phyloP scores from a whole-genome alignment of 2,329 filamentous ascomycete species.

The Aspergillus ruber region DNA sequence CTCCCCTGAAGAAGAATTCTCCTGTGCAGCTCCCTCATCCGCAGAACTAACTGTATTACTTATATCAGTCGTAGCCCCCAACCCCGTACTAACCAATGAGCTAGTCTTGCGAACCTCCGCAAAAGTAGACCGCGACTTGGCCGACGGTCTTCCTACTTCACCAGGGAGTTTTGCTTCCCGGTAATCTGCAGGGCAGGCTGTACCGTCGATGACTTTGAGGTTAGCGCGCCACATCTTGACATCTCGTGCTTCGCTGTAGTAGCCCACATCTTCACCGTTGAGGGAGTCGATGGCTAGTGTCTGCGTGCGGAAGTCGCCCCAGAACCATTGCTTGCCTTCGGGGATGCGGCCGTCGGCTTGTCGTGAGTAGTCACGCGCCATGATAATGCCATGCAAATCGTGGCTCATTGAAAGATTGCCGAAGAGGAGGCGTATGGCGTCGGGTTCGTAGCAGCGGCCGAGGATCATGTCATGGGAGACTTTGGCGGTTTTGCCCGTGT shows the following conservation, averaged over 20 bases:
- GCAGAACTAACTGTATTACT: conserved; percentile 21
- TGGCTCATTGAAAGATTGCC: conserved; percentile 31
- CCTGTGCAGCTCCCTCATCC: conserved; percentile 11
- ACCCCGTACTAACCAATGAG: conserved; percentile 32
- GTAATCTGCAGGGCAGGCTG: conserved; percentile 15
- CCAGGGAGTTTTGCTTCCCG: conserved; percentile 23
- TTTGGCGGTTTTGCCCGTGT: conserved; percentile 36
- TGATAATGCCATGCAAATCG: conserved; percentile 42
- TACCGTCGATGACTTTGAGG: conserved; percentile 40
- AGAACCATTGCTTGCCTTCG: conserved; percentile 47
- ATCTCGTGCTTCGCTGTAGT: conserved; percentile 40
- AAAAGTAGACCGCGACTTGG: conserved; percentile 19
- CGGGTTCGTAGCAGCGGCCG: conserved; percentile 49
- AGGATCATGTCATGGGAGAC: conserved; percentile 48
- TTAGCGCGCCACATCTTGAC: conserved; percentile 42
- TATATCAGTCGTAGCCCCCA: conserved; percentile 19
- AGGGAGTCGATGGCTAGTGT: conserved; percentile 50
- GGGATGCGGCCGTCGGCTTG: conserved; percentile 45
- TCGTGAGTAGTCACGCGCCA: conserved; percentile 43
- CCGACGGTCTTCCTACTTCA: conserved; percentile 19
- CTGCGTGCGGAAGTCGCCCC: conserved; percentile 51
- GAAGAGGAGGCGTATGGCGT: conserved; percentile 44
- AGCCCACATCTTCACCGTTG: conserved; percentile 48
- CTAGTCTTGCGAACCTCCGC: conserved; percentile 31
- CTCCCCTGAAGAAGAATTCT: conserved; percentile 5